Evolutionary conservation across 768 basidiomycete species (phyloP), one percentile per base, ranked within the genome.

Genomic region (Tylopilus felleus): DNA sequence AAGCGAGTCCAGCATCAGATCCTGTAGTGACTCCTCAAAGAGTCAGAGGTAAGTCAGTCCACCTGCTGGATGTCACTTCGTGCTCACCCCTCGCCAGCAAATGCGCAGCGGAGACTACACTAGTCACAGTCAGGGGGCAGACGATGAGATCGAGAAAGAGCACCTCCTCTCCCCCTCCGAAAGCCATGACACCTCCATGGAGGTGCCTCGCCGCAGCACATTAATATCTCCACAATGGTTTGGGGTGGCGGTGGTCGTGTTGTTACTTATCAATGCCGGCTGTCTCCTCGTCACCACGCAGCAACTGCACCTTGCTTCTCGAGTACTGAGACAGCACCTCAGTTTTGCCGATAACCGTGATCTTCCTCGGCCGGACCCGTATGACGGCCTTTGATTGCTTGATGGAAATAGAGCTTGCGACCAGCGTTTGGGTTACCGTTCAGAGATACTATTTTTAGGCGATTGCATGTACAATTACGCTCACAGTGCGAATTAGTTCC

Each of bases 301-400:
- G 9, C 60, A 63, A 4, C 54, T 67, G 8, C 57, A 41, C 17
- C 46, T 59, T 17, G 58, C 49, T 36, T 62, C 67, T 43, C 46
- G n/a, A 27, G 49, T 42, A 21, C 39, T 67, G 43, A 57, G 45
- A 33, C 59, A 64, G 22, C 38, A 62, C 29, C 47, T 66, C 43
- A 56, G 40, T 19, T 59, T 56, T 41, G 42, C 57, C 1, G 67
- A 69, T 35, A 66, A 69, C 13, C 60, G 67, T n/a, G 42, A 60
- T 43, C 58, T 69, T 19, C 64, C 67, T 47, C 64, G 64, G 21
- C 69, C 67, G 17, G 62, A 70, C 47, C 67, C 56, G 10, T 71
- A 69, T 44, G 65, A 71, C 46, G 67, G 67, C 41, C 59, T 70
- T 43, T 68, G 46, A 68, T 50, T 22, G 17, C 21, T 38, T 45